Evolutionary conservation across 306 rosid species (phyloP).

Genomic region (Glycyrrhiza uralensis): DNA sequence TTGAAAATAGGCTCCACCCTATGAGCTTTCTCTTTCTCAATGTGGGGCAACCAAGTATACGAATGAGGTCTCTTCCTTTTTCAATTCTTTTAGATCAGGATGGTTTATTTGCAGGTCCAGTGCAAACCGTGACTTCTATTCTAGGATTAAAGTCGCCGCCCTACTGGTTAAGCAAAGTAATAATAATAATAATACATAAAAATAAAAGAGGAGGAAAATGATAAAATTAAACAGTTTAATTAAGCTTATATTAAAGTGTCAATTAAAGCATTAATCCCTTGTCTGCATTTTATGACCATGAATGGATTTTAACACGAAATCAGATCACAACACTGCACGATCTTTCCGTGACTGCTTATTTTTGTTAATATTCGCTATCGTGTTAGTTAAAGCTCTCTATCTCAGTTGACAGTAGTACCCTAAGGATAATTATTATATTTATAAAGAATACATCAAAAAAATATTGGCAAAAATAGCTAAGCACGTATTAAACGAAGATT

Average conservation of each 20-base stretch:
- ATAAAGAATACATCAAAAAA: neutral
- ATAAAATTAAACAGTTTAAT: neutral
- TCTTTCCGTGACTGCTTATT: neutral
- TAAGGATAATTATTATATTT: neutral
- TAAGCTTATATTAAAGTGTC: neutral
- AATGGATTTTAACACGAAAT: constrained; percentile 14
- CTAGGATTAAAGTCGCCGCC: constrained; percentile 13
- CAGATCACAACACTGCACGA: neutral
- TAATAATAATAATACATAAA: neutral
- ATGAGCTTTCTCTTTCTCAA: neutral
- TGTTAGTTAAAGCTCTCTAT: constrained; percentile 1
- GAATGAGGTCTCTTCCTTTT: constrained; percentile 25
- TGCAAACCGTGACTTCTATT: constrained; percentile 16
- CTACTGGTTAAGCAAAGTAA: neutral
- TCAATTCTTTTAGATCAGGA: neutral
- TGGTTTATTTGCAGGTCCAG: constrained; percentile 21
- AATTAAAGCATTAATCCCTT: constrained; percentile 20
- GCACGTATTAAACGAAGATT: neutral
- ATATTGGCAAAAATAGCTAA: neutral
- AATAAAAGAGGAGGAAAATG: neutral
- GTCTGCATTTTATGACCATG: neutral
- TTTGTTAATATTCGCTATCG: neutral
- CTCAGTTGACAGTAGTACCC: neutral
- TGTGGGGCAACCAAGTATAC: neutral
- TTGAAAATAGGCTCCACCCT: neutral